Evolutionary conservation across 495 filamentous ascomycete species (phyloP).

Genomic region (Xylaria sp.): DNA sequence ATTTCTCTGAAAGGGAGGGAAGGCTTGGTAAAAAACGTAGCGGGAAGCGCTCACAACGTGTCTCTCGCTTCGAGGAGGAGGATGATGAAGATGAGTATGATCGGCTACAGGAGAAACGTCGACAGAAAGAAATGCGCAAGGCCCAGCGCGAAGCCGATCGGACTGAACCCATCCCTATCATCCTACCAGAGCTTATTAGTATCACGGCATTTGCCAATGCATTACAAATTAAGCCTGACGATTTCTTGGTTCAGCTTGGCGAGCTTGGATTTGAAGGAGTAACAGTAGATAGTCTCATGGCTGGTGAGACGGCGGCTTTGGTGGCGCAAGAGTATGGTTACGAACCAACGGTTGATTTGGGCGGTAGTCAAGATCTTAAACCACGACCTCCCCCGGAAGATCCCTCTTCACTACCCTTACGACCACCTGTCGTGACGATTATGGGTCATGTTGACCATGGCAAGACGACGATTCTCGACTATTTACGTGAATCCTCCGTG

Average conservation of each 20-base stretch:
- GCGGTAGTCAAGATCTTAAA: constrained; percentile 71
- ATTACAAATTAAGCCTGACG: constrained; percentile 69
- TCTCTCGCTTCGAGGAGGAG: constrained; percentile 24
- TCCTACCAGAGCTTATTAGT: constrained; percentile 89
- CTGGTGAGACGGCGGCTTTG: constrained; percentile 87
- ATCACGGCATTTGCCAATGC: constrained; percentile 83
- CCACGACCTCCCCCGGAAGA: constrained; percentile 77
- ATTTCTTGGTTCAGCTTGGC: constrained; percentile 77
- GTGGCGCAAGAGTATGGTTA: constrained; percentile 93
- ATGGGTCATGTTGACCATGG: constrained; percentile 99
- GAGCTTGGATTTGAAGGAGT: constrained; percentile 86
- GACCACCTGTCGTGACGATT: constrained; percentile 96
- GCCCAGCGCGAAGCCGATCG: constrained; percentile 45
- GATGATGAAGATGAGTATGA: constrained; percentile 46
- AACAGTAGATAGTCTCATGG: constrained; percentile 78
- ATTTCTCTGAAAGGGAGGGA: constrained; percentile 16
- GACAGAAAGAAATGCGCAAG: constrained; percentile 45
- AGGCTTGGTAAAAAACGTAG: neutral
- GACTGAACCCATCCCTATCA: constrained; percentile 55
- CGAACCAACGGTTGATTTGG: constrained; percentile 81
- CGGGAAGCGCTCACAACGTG: constrained; percentile 27
- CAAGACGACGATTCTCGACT: constrained; percentile 96
- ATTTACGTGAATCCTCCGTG: constrained; percentile 89
- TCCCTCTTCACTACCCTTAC: constrained; percentile 67
- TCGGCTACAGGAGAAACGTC: constrained; percentile 45